These are phyloP conservation scores for Myriosclerotinia duriaeana DNA, from an alignment of 2,329 filamentous ascomycete species.

Conservation along the genomic window DNA sequence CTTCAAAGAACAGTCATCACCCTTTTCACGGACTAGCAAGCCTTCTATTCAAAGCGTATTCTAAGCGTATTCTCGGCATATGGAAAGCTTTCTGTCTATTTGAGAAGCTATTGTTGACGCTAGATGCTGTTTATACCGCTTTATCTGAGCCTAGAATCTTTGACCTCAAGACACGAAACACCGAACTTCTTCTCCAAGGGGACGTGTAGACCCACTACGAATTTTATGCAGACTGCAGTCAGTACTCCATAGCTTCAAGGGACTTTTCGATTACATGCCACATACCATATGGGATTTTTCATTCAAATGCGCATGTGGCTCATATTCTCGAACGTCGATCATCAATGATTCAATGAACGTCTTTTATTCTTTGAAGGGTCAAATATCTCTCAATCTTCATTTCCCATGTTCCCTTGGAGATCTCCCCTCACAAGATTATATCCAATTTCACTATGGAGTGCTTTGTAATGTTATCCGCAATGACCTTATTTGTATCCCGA, in stretches of 20 bases:
- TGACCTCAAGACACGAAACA: constrained; percentile 3
- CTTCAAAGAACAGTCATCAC: background rate
- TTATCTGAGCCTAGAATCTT: background rate
- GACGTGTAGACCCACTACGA: background rate
- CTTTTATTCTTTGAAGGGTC: background rate
- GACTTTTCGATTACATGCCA: background rate
- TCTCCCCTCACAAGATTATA: background rate
- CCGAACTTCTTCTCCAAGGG: background rate
- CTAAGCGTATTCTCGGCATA: background rate
- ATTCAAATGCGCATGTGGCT: background rate
- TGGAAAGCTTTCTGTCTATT: background rate
- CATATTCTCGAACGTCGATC: background rate
- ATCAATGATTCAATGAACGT: background rate
- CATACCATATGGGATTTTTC: too few relatives aligned
- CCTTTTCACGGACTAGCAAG: background rate
- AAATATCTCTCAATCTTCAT: background rate
- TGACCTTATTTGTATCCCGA: constrained; percentile 3
- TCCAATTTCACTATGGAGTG: background rate
- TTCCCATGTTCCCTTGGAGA: background rate
- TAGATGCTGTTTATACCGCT: background rate
- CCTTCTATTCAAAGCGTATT: background rate
- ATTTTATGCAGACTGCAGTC: background rate
- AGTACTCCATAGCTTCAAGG: background rate
- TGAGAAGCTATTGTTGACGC: background rate
- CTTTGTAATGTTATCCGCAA: constrained; percentile 2